A percentile compares a stretch with the other conserved stretches of the same genome.
phyloP scores from a whole-genome alignment of 495 filamentous ascomycete genomes.

The Lichenothelia convexa region DNA sequence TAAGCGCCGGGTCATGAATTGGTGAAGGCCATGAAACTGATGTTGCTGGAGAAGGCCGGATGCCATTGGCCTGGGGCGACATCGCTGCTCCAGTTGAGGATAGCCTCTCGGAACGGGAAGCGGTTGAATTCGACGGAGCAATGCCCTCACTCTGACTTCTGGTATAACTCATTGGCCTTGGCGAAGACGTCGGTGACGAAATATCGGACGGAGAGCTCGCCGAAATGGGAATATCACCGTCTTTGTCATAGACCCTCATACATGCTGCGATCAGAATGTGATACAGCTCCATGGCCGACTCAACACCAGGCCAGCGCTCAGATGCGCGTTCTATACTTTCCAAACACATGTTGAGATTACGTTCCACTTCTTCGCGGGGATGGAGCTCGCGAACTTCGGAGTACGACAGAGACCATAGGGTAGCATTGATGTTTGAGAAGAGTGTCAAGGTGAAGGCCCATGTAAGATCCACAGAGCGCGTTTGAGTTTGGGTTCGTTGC shows the following conservation, averaged over 20 bases:
- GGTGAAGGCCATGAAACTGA: slow-evolving; percentile 5
- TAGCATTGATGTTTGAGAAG: slow-evolving; percentile 71
- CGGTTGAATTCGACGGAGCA: slow-evolving; percentile 13
- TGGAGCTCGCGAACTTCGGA: slow-evolving; percentile 57
- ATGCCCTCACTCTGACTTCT: slow-evolving; percentile 19
- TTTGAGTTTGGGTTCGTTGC: slow-evolving; percentile 56
- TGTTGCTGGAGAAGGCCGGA: background rate
- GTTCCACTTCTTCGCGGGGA: slow-evolving; percentile 48
- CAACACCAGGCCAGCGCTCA: slow-evolving; percentile 75
- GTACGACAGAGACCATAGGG: slow-evolving; percentile 78
- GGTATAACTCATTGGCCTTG: slow-evolving; percentile 15
- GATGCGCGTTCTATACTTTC: slow-evolving; percentile 57
- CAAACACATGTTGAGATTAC: slow-evolving; percentile 48
- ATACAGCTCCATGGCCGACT: slow-evolving; percentile 67
- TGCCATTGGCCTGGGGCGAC: background rate
- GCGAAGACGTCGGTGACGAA: slow-evolving; percentile 8
- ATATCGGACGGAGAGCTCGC: slow-evolving; percentile 34
- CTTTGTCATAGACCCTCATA: slow-evolving; percentile 55
- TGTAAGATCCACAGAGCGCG: slow-evolving; percentile 59
- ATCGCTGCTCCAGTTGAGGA: slow-evolving; percentile 10
- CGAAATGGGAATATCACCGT: slow-evolving; percentile 44
- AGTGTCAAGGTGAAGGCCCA: slow-evolving; percentile 80
- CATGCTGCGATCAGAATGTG: slow-evolving; percentile 61
- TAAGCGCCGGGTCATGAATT: slow-evolving; percentile 5
- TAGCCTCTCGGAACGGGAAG: slow-evolving; percentile 12